These are phyloP conservation scores for Zygoascus flipseniorum DNA, from an alignment of 805 yeast genomes.

Conservation along the genomic window DNA sequence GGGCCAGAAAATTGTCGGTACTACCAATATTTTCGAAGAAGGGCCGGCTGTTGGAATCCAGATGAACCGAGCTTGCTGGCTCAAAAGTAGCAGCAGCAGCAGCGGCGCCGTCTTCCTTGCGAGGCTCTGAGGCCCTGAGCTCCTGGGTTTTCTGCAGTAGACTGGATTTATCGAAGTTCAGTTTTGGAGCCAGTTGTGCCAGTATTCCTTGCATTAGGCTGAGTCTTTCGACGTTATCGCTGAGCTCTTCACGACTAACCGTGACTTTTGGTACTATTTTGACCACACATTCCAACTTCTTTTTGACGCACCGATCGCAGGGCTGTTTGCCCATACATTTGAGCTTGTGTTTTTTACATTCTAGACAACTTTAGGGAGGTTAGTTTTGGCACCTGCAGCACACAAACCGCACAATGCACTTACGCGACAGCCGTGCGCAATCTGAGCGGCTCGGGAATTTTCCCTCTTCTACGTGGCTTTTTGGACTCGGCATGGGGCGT, in stretches of 20 bases:
- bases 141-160: background rate
- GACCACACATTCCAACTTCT: background rate
- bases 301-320: constrained; percentile 3
- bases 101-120: background rate
- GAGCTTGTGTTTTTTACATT: constrained; percentile 1
- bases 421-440: constrained; percentile 3
- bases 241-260: background rate
- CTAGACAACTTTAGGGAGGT: background rate
- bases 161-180: background rate
- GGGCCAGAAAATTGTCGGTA: background rate
- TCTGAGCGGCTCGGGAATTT: background rate
- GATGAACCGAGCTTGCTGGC: background rate
- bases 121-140: background rate
- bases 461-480: background rate
- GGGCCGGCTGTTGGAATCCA: background rate
- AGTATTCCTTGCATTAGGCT: background rate
- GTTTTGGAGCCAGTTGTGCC: background rate
- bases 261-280: background rate
- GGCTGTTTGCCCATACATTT: constrained; percentile 1
- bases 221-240: background rate
- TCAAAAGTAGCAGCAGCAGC: background rate
- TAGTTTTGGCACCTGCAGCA: background rate
- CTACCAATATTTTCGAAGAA: background rate
- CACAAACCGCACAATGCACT: background rate
- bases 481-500: background rate